Evolutionary conservation across 805 yeast species (phyloP), one percentile per base, ranked within the genome.

Genomic region (Schwanniomyces sp.): DNA sequence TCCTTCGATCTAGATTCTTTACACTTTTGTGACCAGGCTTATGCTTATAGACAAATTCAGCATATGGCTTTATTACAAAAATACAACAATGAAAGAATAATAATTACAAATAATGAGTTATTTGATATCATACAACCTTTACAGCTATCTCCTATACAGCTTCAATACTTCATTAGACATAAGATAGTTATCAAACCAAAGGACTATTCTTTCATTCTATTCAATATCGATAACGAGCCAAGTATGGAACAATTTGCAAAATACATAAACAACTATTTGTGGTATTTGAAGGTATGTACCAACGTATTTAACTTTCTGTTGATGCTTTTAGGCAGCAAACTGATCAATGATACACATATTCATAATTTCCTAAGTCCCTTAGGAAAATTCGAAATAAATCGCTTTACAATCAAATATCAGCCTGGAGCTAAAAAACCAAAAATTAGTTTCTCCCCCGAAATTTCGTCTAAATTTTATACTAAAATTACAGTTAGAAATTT

Each of bases 111-210:
- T 40, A 32, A 32, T 9, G 12, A 29, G 7, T 8, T 4, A 16
- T 37, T 30, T n/a, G 18, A 12, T 18, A 7, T n/a, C 8, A 25
- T 24, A 7, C 40, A 34, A 14, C 24, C 30, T 11, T 14, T 40
- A 28, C 17, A 41, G 8, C 17, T 49, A 12, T n/a, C 36, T 6
- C 18, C 47, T 5, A 25, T 39, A 5, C 26, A 43, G 18, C 46
- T 64, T 25, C 42, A 51, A 36, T 57, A 63, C 43, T 50, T 64
- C 18, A 43, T 52, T 10, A 28, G n/a, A 1, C 43, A 53, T 46
- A 45, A 52, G 14, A 41, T 64, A 12, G 37, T 50, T 34, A 63
- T 64, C 21, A 40, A 51, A 17, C 67, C 67, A 1, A 46, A 45
- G 11, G 56, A 54, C 5, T 48, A 63, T 42, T 24, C 51, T 44